Base-by-base conservation (phyloP, 73 alveolate genomes). In the Urostyla sp. region DNA sequence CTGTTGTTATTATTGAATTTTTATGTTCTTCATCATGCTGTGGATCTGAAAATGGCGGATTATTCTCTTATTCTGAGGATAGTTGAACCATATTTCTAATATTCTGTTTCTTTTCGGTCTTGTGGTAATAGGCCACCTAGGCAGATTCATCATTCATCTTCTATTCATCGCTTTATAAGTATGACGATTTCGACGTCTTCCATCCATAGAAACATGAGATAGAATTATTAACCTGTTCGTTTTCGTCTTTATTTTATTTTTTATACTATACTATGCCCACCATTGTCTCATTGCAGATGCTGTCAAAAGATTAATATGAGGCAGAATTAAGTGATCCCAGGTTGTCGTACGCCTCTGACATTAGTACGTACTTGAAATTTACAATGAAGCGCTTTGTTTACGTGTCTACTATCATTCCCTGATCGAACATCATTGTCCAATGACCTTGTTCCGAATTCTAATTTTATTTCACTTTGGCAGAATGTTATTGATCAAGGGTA, bases 341-440 rank as follows among this genome's bases (percentile, higher is more conserved):
- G n/a, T n/a, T n/a, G n/a, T n/a, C n/a, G n/a, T n/a, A n/a, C n/a
- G n/a, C n/a, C n/a, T 30, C 55, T 52, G 79, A 16, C 24, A 84
- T 57, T 0, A 38, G 6, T 31, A 67, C 48, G 87, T 91, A 91
- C 66, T 80, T 88, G 54, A 56, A 88, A 66, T 77, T 75, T 13
- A 90, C 75, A 45, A 72, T 67, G 60, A 88, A 79, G 0, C 78
- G 61, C 15, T 54, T 15, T 43, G 83, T 85, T 21, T 55, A 75
- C 20, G 87, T 69, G 28, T 91, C 78, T 26, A 91, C 60, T 35
- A 91, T 56, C 21, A 91, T 60, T 30, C 94, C 91, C 63, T 91
- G 90, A 49, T 91, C 97, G 52, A 89, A 91, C 36, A 91, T 67
- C 54, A 67, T 78, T 2, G 97, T 89, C 95, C 95, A 91, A 3